These are phyloP conservation scores for Abelmoschus esculentus DNA, from an alignment of 345 rosid species.

Conservation along the genomic window DNA sequence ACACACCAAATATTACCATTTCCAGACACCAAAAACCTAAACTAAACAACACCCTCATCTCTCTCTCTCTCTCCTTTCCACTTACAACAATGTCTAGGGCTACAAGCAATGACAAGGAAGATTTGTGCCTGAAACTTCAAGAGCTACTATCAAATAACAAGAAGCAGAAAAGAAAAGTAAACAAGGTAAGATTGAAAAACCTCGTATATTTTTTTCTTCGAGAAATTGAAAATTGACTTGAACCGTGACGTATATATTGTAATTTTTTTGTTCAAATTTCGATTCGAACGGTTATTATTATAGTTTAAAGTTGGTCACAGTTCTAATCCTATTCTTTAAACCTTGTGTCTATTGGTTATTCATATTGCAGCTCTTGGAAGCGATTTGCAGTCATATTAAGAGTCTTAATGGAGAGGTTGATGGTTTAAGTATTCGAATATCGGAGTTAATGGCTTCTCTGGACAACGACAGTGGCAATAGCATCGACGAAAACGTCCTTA, in stretches of 20 bases:
- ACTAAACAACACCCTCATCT: neutral
- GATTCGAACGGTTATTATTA: too few relatives aligned
- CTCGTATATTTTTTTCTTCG: too few relatives aligned
- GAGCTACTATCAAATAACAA: neutral
- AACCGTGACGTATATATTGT: too few relatives aligned
- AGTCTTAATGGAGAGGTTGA: constrained; percentile 10
- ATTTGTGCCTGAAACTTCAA: neutral
- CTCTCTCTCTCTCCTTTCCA: neutral
- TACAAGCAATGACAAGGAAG: neutral
- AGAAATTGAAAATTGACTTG: too few relatives aligned
- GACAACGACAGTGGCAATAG: neutral
- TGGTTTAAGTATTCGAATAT: constrained; percentile 4
- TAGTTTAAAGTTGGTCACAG: too few relatives aligned
- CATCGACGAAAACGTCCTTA: neutral
- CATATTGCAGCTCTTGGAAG: constrained; percentile 6
- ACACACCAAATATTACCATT: neutral
- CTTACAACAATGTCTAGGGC: neutral
- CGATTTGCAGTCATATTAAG: constrained; percentile 8
- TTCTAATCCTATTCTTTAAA: neutral
- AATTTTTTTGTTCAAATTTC: too few relatives aligned
- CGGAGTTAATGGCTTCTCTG: constrained; percentile 4
- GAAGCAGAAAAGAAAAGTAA: neutral
- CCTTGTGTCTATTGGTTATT: neutral
- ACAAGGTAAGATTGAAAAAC: neutral
- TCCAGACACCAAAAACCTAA: neutral